Evolutionary conservation across 2,329 filamentous ascomycete species (phyloP).

Genomic region (Dothistroma septosporum): DNA sequence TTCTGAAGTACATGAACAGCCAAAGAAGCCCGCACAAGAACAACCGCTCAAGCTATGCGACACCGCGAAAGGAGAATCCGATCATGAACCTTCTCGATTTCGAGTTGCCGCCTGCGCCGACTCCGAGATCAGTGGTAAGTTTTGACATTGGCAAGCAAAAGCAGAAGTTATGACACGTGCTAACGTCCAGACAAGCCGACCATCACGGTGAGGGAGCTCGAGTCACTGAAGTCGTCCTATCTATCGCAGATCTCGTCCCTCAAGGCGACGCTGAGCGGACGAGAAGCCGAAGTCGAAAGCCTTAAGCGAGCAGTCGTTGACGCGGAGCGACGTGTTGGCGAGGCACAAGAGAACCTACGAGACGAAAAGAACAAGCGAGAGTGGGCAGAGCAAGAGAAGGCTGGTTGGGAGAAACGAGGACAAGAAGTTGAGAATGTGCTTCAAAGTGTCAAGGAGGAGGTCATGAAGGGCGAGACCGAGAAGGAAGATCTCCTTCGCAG

Average conservation of each 20-base stretch:
- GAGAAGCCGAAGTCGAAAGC: constrained; percentile 84
- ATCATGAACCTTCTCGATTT: constrained; percentile 77
- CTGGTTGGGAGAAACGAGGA: constrained; percentile 77
- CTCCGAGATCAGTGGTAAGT: constrained; percentile 76
- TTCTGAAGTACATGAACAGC: constrained; percentile 41
- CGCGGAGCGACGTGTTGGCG: constrained; percentile 85
- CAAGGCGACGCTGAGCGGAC: constrained; percentile 84
- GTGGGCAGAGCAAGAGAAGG: constrained; percentile 68
- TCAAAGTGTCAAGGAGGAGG: constrained; percentile 74
- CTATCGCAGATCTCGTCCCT: constrained; percentile 92
- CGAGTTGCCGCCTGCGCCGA: constrained; percentile 89
- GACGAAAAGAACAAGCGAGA: constrained; percentile 71
- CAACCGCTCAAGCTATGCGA: constrained; percentile 32
- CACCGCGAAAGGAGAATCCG: constrained; percentile 43
- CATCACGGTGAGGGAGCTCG: constrained; percentile 70
- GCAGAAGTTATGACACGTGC: too few species aligned
- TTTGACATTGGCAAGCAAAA: too few species aligned
- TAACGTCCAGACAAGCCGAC: background rate
- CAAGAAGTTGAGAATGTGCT: constrained; percentile 82
- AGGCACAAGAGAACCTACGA: constrained; percentile 76
- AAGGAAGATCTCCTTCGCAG: constrained; percentile 72
- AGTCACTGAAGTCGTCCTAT: constrained; percentile 85
- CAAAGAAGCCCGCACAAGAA: constrained; percentile 43
- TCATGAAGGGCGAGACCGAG: constrained; percentile 72
- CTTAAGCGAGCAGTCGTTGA: constrained; percentile 84